Evolutionary conservation across 2,329 filamentous ascomycete species (phyloP), one percentile per base, ranked within the genome.

Genomic region (Fonsecaea erecta): DNA sequence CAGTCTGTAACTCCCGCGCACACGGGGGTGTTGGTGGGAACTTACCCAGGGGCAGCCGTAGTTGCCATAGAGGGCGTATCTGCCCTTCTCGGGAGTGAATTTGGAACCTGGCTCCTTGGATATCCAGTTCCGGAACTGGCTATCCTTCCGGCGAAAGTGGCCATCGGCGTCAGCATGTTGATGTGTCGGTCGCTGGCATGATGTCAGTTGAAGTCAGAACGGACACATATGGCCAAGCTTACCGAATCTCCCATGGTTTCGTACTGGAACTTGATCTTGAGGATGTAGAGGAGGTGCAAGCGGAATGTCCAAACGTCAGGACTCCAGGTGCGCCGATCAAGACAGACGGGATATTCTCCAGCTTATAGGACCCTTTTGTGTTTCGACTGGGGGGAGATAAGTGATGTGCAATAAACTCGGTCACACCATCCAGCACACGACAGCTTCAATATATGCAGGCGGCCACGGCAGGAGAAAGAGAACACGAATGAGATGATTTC

Each of bases 11-110:
- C n/a, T 55, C 21, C 18, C 28, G 30, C 60, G 21, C 21, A n/a
- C 14, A 4, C 14, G 2, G 26, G 18, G 30, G 11, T 51, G 24
- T 30, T 8, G 21, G 40, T 21, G 40, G 14, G 28, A 12, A 43
- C 69, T 24, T 67, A 70, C 87, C 71, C 87, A 90, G 3, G 87
- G 87, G 69, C 88, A 90, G 6, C 82, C 83, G 4, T 82, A 81
- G 46, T 85, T 85, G 52, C 88, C 74, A 73, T 89, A 90, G 3
- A 90, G 77, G 0, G 82, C 84, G 76, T 89, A 90, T 18, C 87
- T 84, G 56, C 81, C 83, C 64, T 81, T 83, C 67, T 87, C 85
- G 0, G 86, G 82, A 0, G 86, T 83, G 65, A 87, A 89, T 21
- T 78, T 77, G 1, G 86, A 79, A 7, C 74, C 75, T 0, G 83